phyloP scores from a whole-genome alignment of 805 yeast genomes.

The Ogataea nitratoaversa region DNA sequence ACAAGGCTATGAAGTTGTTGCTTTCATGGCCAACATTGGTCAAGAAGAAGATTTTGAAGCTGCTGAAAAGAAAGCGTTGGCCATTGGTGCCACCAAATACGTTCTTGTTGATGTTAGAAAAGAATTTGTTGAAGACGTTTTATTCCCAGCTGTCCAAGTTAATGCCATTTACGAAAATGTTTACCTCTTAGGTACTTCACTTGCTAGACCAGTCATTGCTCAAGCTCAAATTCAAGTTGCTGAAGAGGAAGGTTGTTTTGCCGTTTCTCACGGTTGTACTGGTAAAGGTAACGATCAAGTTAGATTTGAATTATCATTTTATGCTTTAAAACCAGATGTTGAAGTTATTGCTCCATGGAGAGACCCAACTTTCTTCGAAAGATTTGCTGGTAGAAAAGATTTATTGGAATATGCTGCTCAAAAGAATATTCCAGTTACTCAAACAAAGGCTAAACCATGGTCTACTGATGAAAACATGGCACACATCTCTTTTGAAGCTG shows the following conservation, averaged over 20 bases:
- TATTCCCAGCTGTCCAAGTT: constrained; percentile 95
- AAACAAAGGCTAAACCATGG: constrained; percentile 99
- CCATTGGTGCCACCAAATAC: constrained; percentile 95
- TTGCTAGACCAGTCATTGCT: constrained; percentile 98
- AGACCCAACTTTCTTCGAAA: constrained; percentile 87
- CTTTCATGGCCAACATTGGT: constrained; percentile 97
- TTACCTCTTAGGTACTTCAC: constrained; percentile 91
- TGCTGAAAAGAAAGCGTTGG: constrained; percentile 92
- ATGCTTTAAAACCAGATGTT: constrained; percentile 97
- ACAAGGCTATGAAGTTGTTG: constrained; percentile 96
- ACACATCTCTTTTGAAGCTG: constrained; percentile 98
- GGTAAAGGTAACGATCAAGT: constrained; percentile 99
- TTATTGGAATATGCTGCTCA: constrained; percentile 88
- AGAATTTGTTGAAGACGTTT: constrained; percentile 88
- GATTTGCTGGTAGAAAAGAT: constrained; percentile 98
- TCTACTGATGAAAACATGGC: constrained; percentile 99
- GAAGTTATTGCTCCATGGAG: constrained; percentile 99
- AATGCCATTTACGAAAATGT: constrained; percentile 98
- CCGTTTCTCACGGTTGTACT: constrained; percentile 98
- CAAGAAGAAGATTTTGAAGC: constrained; percentile 99
- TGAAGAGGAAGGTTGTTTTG: constrained; percentile 95
- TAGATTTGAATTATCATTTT: constrained; percentile 94
- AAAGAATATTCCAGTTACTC: constrained; percentile 91
- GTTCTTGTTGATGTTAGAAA: constrained; percentile 92
- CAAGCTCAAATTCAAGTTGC: constrained; percentile 98